Conservation (phyloP, 805 yeast species). For the Sugiyamaella chiloensis region DNA sequence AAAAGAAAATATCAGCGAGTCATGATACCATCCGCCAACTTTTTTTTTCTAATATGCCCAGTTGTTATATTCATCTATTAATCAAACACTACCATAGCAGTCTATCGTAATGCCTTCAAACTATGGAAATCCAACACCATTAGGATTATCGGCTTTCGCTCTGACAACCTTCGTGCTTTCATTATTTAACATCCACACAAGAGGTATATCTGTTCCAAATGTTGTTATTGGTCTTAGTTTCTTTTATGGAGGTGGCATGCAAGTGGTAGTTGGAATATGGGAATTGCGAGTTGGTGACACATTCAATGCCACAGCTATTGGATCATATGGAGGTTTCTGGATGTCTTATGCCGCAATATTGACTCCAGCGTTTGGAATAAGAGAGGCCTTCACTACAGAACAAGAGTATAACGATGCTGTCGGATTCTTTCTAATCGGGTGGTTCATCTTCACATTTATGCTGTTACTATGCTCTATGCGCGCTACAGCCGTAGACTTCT, state of each 20-base stretch:
- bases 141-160: constrained; percentile 61
- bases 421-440: constrained; percentile 60
- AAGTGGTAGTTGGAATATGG: constrained; percentile 64
- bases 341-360: constrained; percentile 58
- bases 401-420: constrained; percentile 45
- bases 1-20: no score
- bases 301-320: constrained; percentile 62
- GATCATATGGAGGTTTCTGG: constrained; percentile 72
- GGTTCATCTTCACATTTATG: constrained; percentile 61
- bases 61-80: no score
- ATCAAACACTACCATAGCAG: no score
- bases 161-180: constrained; percentile 60
- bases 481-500: constrained; percentile 62
- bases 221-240: constrained; percentile 55
- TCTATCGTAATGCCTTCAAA: no score
- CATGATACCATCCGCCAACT: no score
- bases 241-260: constrained; percentile 62
- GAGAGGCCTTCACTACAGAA: constrained; percentile 46
- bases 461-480: constrained; percentile 53
- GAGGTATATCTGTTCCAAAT: constrained; percentile 49
- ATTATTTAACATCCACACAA: constrained; percentile 52
- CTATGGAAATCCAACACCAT: constrained; percentile 64
- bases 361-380: constrained; percentile 58
- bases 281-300: constrained; percentile 61
- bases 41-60: no score